Base-by-base conservation (phyloP, 108 stramenopile species). In the Parietichytrium sp. region DNA sequence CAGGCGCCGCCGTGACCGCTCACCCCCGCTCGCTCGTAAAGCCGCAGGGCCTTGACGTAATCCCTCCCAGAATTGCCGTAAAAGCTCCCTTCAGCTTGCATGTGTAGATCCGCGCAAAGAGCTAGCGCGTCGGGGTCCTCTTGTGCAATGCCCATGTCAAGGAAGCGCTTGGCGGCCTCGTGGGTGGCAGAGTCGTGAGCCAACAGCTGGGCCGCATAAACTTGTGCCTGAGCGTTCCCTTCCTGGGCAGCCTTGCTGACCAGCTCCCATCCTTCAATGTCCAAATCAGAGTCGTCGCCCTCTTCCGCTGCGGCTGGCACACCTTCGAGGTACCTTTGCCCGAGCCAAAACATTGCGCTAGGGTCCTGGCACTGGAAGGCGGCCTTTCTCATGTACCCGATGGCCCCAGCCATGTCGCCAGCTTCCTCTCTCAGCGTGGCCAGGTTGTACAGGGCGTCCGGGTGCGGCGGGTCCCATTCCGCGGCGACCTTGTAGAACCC, bases 371-470 rank as follows among this genome's bases (percentile, higher is more conserved):
- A 72, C 6, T n/a, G 20, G n/a, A 45, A 33, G 6, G 61, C 61
- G 42, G 61, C 61, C 8, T 6, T 72, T 33, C 38, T 72, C 33
- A 72, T 45, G 23, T 6, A 38, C 6, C 42, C 20, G 6, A 72
- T 10, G 16, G 61, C 33, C 33, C 45, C 20, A 10, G 10, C 6
- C 29, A 72, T 31, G 33, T 36, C 45, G 61, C 29, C 61, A n/a
- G n/a, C n/a, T n/a, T n/a, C n/a, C n/a, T n/a, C n/a, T n/a, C n/a
- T n/a, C n/a, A n/a, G n/a, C n/a, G n/a, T n/a, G n/a, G n/a, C n/a
- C 29, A 72, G 61, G 33, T 72, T 72, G 42, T 72, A 72, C 15
- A 72, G 42, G 23, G 61, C 61, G 42, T 72, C 61, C 20, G 61
- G 15, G 25, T 72, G 61, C 33, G 61, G 61, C 42, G 61, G 61